Conservation (phyloP, 345 rosid species). For the Rhizophora mangle region DNA sequence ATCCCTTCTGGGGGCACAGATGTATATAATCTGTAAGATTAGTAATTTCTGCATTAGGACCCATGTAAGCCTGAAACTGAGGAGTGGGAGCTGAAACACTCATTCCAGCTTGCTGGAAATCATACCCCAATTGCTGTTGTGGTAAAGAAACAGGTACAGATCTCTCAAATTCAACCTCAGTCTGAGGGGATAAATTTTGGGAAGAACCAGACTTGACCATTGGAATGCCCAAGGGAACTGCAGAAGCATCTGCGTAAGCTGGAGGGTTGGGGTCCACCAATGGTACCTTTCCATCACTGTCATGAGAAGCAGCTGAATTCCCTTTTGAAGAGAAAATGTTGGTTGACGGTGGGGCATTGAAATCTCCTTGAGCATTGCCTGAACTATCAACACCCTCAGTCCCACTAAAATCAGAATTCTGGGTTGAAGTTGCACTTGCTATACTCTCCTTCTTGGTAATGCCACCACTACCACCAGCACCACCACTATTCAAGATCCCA, state of each 20-base stretch:
- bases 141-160: conserved; percentile 24
- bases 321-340: conserved; percentile 35
- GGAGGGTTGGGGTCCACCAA: conserved; percentile 33
- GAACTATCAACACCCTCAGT: conserved; percentile 43
- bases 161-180: conserved; percentile 44
- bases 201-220: conserved; percentile 31
- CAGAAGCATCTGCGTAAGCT: conserved; percentile 37
- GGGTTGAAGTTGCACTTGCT: conserved; percentile 60
- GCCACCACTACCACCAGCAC: conserved; percentile 18
- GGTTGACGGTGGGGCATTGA: conserved; percentile 28
- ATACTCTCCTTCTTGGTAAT: conserved; percentile 58
- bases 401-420: conserved; percentile 60
- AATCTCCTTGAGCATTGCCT: conserved; percentile 39
- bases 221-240: conserved; percentile 37
- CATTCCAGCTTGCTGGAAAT: conserved; percentile 34
- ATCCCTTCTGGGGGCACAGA: conserved; percentile 44
- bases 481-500: conserved; percentile 35
- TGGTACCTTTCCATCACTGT: conserved; percentile 26
- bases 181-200: conserved; percentile 35
- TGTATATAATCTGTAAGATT: conserved; percentile 34
- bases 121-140: conserved; percentile 43
- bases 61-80: conserved; percentile 36
- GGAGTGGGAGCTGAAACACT: conserved; percentile 26
- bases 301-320: conserved; percentile 30
- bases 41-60: conserved; percentile 39